Conservation (phyloP, 768 basidiomycete species). For the Ramaria sp. region DNA sequence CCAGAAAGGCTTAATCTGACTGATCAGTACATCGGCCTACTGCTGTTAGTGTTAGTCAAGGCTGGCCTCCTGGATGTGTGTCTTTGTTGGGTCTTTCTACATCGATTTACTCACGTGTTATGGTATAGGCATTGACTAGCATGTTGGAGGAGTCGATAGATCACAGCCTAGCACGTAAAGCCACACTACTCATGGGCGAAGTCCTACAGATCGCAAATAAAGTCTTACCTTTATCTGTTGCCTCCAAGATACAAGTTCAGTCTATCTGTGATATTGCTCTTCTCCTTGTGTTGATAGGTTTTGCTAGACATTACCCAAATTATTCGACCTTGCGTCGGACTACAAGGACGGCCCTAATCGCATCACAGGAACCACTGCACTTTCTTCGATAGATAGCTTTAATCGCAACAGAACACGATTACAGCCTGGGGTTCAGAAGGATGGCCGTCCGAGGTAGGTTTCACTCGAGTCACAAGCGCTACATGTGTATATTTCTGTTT, state of each 20-base stretch:
- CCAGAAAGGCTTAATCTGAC: slow-evolving; percentile 66
- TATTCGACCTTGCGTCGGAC: slow-evolving; percentile 72
- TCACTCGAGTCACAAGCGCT: too few species aligned
- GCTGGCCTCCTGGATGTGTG: slow-evolving; percentile 82
- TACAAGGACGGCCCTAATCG: slow-evolving; percentile 69
- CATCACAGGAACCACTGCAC: slow-evolving; percentile 72
- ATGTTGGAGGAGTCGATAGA: slow-evolving; percentile 79
- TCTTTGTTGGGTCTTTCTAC: neutral
- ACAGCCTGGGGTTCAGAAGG: slow-evolving; percentile 44
- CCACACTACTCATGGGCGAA: slow-evolving; percentile 85
- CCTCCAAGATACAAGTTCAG: slow-evolving; percentile 74
- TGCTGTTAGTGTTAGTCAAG: slow-evolving; percentile 75
- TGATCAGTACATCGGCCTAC: slow-evolving; percentile 84
- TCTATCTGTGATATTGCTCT: neutral
- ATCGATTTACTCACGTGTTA: neutral
- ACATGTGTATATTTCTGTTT: neutral
- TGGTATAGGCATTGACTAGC: slow-evolving; percentile 59
- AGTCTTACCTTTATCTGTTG: slow-evolving; percentile 70
- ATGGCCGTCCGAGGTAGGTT: slow-evolving; percentile 52
- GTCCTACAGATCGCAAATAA: slow-evolving; percentile 80
- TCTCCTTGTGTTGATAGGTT: slow-evolving; percentile 1
- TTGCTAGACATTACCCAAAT: slow-evolving; percentile 62
- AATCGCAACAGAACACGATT: slow-evolving; percentile 77
- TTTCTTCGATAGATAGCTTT: slow-evolving; percentile 85
- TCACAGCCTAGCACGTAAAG: slow-evolving; percentile 73